Conservation (phyloP, 768 basidiomycete genomes). For the Mrakia frigida region DNA sequence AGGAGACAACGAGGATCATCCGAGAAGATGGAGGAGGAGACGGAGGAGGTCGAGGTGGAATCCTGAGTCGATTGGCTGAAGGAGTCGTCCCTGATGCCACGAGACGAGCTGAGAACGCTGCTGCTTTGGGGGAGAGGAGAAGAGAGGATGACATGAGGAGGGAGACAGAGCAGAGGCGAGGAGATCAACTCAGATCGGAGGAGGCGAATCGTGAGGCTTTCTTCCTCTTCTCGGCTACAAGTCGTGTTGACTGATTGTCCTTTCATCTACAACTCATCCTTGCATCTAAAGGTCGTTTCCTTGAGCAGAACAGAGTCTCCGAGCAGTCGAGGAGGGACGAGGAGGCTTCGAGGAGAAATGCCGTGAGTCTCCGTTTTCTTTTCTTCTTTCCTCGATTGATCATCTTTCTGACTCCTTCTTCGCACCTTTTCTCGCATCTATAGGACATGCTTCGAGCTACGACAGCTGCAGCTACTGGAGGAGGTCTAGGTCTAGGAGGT, state of each 20-base stretch:
- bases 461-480: not conserved
- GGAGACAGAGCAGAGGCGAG: not conserved
- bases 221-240: not conserved
- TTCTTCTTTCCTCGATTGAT: not conserved
- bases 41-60: not conserved
- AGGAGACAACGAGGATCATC: slow-evolving; percentile 10
- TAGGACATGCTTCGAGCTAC: slow-evolving; percentile 8
- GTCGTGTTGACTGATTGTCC: not conserved
- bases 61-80: not conserved
- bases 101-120: slow-evolving; percentile 7
- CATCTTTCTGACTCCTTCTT: not conserved
- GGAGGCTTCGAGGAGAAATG: slow-evolving; percentile 11
- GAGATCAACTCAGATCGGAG: not conserved
- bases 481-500: not conserved
- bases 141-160: slow-evolving; percentile 6
- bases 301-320: slow-evolving; percentile 9
- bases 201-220: not conserved
- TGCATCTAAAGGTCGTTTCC: not conserved
- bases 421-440: not conserved
- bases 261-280: not conserved
- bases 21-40: not conserved
- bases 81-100: slow-evolving; percentile 10
- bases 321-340: slow-evolving; percentile 2
- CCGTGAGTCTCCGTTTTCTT: not conserved
- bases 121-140: not conserved